Evolutionary conservation across 2,329 filamentous ascomycete species (phyloP), one percentile per base, ranked within the genome.

Genomic region (Reticulascus tulasneorum): DNA sequence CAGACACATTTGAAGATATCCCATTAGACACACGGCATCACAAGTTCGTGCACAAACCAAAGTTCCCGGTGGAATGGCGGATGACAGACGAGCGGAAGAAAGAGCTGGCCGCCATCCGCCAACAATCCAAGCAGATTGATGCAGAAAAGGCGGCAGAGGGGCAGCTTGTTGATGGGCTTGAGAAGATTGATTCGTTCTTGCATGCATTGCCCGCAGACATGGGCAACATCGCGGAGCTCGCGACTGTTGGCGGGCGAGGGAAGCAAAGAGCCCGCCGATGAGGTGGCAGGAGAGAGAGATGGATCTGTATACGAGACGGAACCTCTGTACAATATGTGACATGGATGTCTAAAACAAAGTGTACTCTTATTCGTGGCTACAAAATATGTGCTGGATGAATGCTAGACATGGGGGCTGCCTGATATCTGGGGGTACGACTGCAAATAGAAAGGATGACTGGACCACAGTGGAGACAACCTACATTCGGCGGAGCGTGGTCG

Each of bases 11-110:
- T 53, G 82, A 82, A 47, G 93, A 98, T 58, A 66, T 98, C 20
- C 91, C 93, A 3, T 74, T 97, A 31, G 90, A 98, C 56, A 82
- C 87, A 42, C 76, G 93, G 51, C 91, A 97, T 62, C 82, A 91
- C 67, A 82, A 76, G 53, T 71, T 75, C 44, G 85, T 84, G 67
- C 59, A 60, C 26, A 77, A 77, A 56, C 71, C 77, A 36, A 73
- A 70, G 46, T 97, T 96, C 62, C 93, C 93, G 3, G 73, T 79
- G 49, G 77, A 81, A 48, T 98, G 93, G 93, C 77, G 75, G 40
- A 65, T 98, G 72, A 90, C 84, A 3, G 64, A 77, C 29, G 71
- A 85, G 63, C 74, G 87, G 45, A 75, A 72, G 54, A 57, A 66
- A 52, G 72, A 84, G 60, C 67, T 96, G 33, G 74, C 78, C n/a